phyloP scores from a whole-genome alignment of 2,329 filamentous ascomycete species.

The Cladosporium sp. region DNA sequence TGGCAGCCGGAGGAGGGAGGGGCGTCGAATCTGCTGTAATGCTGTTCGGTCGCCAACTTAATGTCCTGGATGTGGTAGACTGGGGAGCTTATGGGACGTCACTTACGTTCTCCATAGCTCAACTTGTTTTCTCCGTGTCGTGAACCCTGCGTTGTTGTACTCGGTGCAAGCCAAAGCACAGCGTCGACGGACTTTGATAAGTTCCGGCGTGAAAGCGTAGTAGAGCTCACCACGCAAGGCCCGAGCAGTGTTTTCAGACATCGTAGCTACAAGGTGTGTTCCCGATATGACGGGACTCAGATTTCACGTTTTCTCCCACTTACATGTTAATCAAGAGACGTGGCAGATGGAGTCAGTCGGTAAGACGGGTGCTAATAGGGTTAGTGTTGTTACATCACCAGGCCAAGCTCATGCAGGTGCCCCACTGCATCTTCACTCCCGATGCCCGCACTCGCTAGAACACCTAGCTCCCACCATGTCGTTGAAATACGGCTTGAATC shows the following conservation, averaged over 20 bases:
- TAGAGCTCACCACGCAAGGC: slow-evolving; percentile 56
- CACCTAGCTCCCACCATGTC: slow-evolving; percentile 24
- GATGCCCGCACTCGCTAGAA: neutral
- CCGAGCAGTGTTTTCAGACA: slow-evolving; percentile 33
- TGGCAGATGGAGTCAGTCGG: neutral
- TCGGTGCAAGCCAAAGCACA: slow-evolving; percentile 58
- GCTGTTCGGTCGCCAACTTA: slow-evolving; percentile 46
- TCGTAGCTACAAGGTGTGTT: slow-evolving; percentile 8
- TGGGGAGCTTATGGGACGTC: neutral
- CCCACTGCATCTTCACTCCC: slow-evolving; percentile 9
- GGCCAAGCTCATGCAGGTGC: neutral
- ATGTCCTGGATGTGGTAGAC: neutral
- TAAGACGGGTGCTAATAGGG: neutral
- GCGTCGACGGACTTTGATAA: slow-evolving; percentile 59
- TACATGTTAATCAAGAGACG: neutral
- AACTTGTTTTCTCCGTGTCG: slow-evolving; percentile 57
- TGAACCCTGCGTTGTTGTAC: slow-evolving; percentile 60
- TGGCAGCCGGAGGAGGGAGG: slow-evolving; percentile 56
- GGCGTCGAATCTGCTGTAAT: slow-evolving; percentile 59
- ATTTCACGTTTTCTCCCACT: neutral
- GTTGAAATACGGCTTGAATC: slow-evolving; percentile 34
- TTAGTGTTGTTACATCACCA: neutral
- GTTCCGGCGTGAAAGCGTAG: slow-evolving; percentile 66
- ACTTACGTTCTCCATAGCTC: slow-evolving; percentile 70
- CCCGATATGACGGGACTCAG: too few relatives aligned